Conservation (phyloP, 2,329 filamentous ascomycete genomes). For the Neonectria ditissima region DNA sequence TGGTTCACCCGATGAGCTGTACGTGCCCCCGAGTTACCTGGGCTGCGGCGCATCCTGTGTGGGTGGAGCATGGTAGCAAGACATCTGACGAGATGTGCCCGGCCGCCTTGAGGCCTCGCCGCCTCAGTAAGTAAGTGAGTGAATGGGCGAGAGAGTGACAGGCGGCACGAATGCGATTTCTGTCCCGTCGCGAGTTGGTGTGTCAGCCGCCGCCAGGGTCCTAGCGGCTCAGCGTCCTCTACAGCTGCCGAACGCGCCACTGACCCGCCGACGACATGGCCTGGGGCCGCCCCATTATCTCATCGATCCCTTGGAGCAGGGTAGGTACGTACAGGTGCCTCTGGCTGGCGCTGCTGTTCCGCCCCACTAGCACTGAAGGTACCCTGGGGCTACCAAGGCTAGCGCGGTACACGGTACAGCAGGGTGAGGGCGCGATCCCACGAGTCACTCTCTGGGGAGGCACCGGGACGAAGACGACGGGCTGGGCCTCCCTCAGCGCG, state of each 20-base stretch:
- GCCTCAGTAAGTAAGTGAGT: not conserved
- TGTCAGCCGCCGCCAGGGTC: conserved; percentile 31
- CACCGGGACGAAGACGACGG: conserved; percentile 31
- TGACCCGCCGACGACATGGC: conserved; percentile 32
- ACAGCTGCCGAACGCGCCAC: conserved; percentile 45
- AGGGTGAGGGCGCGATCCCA: conserved; percentile 26
- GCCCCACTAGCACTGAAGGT: conserved; percentile 13
- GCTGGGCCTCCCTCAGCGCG: conserved; percentile 28
- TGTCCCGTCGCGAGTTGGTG: conserved; percentile 6
- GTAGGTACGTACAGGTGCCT: conserved; percentile 37
- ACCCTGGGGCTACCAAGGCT: conserved; percentile 19
- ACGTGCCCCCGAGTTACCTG: not conserved
- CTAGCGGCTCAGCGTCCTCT: conserved; percentile 38
- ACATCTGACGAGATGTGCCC: conserved; percentile 1
- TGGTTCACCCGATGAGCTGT: not conserved
- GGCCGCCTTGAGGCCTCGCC: conserved; percentile 23
- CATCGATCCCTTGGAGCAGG: conserved; percentile 30
- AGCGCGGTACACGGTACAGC: conserved; percentile 25
- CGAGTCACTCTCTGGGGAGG: conserved; percentile 33
- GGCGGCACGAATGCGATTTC: not conserved
- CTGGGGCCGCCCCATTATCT: conserved; percentile 43
- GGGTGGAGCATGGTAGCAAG: not conserved
- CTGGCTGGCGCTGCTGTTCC: conserved; percentile 19
- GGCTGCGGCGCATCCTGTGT: not conserved
- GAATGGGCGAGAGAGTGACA: too few relatives aligned